Base-by-base conservation (phyloP, 441 rosid genomes). In the Capsella rubella region DNA sequence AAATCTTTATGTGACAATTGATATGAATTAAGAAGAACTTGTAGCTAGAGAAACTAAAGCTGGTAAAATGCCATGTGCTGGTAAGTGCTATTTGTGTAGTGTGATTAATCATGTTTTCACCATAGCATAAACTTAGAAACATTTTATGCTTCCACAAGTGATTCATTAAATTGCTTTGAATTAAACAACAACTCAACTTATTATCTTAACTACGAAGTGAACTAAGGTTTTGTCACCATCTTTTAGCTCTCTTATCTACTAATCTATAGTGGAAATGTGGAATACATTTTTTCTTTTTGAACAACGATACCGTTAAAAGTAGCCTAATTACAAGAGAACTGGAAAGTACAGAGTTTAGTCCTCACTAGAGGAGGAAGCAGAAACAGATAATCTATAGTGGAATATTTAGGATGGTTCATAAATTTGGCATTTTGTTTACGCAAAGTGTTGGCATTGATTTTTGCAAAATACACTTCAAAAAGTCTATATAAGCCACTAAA, bases 401-500 rank as follows among this genome's bases (percentile, higher is more conserved):
- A 6, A 12, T 50, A 51, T 61, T 71, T 52, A 51, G 9, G 13
- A 72, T 52, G 8, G 12, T 8, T 61, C 35, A 51, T 72, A 18
- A 35, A 43, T 62, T 40, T 52, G 39, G 35, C 61, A 43, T 51
- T 16, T 49, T 49, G 27, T 49, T 49, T 51, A 18, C 54, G 31
- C 62, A 5, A 42, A 62, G 46, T 40, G 15, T 51, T 74, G 21
- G 21, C 52, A 50, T 56, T 43, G 46, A 4, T 57, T 25, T 18
- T 58, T 40, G 53, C 53, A 61, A 49, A 65, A 49, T 21, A 40
- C 50, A 58, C 67, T 58, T 62, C 63, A 60, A 75, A 67, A 75
- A 37, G 65, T 61, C 70, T 69, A 45, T 5, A 35, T 47, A 27
- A 39, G 69, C 51, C 79, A 76, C 79, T 47, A 63, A 14, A 63